Percentiles rank a stretch among this genome's conserved stretches.
phyloP scores from a whole-genome alignment of 2,329 filamentous ascomycete species.

The Elsinoe batatas region DNA sequence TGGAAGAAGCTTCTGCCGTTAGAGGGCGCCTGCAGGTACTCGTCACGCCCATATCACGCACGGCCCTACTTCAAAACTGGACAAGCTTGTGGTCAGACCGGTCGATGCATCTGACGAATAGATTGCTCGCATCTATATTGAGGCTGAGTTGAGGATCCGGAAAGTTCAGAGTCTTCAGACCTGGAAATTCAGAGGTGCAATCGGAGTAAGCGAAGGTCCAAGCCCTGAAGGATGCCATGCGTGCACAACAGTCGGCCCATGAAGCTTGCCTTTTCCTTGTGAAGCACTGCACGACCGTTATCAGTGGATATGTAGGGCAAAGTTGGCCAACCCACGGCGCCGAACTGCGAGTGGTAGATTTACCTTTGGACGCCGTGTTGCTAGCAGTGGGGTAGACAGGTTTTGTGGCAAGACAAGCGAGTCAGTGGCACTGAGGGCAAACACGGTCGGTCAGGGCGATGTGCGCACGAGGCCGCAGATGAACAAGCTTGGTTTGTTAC shows the following conservation, averaged over 20 bases:
- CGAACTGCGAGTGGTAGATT: constrained; percentile 5
- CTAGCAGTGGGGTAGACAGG: constrained; percentile 4
- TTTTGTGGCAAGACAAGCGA: neutral
- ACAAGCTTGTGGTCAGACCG: constrained; percentile 5
- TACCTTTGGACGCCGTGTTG: constrained; percentile 1
- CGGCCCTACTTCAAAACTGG: constrained; percentile 9
- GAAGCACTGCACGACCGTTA: constrained; percentile 1
- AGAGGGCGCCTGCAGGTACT: constrained; percentile 2
- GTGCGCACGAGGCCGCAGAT: neutral
- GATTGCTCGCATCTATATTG: constrained; percentile 11
- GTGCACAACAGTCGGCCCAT: neutral
- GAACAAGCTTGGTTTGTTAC: neutral
- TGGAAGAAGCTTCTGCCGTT: constrained; percentile 11
- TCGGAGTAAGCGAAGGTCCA: constrained; percentile 8
- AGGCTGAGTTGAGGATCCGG: neutral
- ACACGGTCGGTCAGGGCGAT: neutral
- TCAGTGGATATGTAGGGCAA: constrained; percentile 7
- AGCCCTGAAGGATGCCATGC: constrained; percentile 4
- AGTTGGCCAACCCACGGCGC: neutral
- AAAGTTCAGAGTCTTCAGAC: constrained; percentile 1
- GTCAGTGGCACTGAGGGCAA: neutral
- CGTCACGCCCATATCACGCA: constrained; percentile 7
- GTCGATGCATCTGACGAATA: constrained; percentile 10
- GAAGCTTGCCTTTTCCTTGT: neutral
- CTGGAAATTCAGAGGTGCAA: neutral